Conservation (phyloP, 805 yeast species). For the Yamadazyma sp. region DNA sequence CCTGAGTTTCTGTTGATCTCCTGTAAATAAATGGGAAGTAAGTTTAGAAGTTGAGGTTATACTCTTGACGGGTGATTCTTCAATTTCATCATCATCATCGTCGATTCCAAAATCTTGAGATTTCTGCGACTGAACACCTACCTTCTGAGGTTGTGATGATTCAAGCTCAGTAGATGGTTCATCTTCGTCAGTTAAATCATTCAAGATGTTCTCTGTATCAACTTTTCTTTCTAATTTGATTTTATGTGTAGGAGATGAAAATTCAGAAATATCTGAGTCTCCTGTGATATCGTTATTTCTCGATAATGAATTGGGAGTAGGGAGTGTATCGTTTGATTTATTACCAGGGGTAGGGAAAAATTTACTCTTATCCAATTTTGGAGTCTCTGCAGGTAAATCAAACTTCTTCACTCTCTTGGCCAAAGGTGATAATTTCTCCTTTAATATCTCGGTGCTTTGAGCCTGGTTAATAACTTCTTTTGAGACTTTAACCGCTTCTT, state of each 20-base stretch:
- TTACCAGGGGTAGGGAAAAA: slow-evolving; percentile 5
- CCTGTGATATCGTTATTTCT: slow-evolving; percentile 15
- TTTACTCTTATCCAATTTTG: slow-evolving; percentile 10
- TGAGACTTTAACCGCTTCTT: slow-evolving; percentile 1
- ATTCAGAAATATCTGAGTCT: slow-evolving; percentile 33
- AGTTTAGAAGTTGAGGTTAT: neutral
- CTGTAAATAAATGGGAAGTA: neutral
- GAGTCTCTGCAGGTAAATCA: slow-evolving; percentile 2
- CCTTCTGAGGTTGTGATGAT: neutral
- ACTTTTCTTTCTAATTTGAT: neutral
- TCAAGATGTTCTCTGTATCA: slow-evolving; percentile 11
- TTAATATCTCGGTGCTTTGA: neutral
- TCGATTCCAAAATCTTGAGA: slow-evolving; percentile 19
- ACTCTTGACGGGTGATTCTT: slow-evolving; percentile 38
- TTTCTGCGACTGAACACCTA: neutral
- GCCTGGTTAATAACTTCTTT: neutral
- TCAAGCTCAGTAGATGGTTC: slow-evolving; percentile 2
- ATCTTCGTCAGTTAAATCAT: slow-evolving; percentile 17
- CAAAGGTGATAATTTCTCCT: slow-evolving; percentile 14
- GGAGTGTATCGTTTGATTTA: slow-evolving; percentile 1
- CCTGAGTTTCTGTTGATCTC: slow-evolving; percentile 4
- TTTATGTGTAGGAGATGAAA: slow-evolving; percentile 21
- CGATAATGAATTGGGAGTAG: slow-evolving; percentile 8
- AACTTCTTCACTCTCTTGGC: slow-evolving; percentile 11
- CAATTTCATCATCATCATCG: slow-evolving; percentile 35